Evolutionary conservation across 1,139 yeast species (phyloP).

Genomic region (Blastobotrys proliferans): DNA sequence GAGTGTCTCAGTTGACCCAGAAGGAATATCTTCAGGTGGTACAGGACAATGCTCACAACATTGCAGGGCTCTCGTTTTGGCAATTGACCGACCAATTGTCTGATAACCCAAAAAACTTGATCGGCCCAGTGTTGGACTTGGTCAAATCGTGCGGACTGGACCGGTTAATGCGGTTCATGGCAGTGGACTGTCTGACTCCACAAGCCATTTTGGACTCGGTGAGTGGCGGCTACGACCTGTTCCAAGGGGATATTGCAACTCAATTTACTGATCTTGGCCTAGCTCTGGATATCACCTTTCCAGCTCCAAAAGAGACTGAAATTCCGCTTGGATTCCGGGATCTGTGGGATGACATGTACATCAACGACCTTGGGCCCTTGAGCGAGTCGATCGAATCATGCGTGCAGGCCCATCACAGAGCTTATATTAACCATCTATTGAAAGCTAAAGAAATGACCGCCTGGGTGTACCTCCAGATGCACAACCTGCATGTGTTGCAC

Average conservation of each 20-base stretch:
- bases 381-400: slow-evolving; percentile 25
- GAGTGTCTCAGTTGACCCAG: slow-evolving; percentile 9
- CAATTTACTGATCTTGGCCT: slow-evolving; percentile 37
- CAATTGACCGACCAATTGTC: not conserved
- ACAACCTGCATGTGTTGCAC: slow-evolving; percentile 32
- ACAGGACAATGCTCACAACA: slow-evolving; percentile 5
- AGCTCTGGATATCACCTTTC: slow-evolving; percentile 35
- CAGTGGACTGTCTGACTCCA: slow-evolving; percentile 31
- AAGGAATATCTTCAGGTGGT: slow-evolving; percentile 11
- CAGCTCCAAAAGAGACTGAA: slow-evolving; percentile 19
- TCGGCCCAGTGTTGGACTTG: slow-evolving; percentile 7
- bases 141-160: slow-evolving; percentile 13
- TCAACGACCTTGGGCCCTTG: slow-evolving; percentile 29
- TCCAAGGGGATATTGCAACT: slow-evolving; percentile 33
- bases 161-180: slow-evolving; percentile 22
- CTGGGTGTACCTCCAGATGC: slow-evolving; percentile 39
- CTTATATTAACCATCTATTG: slow-evolving; percentile 40
- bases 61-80: slow-evolving; percentile 28
- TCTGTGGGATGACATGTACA: slow-evolving; percentile 33
- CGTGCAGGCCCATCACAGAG: slow-evolving; percentile 32
- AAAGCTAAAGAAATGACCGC: slow-evolving; percentile 43
- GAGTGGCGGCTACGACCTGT: slow-evolving; percentile 35
- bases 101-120: slow-evolving; percentile 5
- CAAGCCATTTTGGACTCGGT: slow-evolving; percentile 34
- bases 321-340: slow-evolving; percentile 32